Conservation (phyloP, 371 early-diverging fungal species). For the Apophysomyces trapeziformis region DNA sequence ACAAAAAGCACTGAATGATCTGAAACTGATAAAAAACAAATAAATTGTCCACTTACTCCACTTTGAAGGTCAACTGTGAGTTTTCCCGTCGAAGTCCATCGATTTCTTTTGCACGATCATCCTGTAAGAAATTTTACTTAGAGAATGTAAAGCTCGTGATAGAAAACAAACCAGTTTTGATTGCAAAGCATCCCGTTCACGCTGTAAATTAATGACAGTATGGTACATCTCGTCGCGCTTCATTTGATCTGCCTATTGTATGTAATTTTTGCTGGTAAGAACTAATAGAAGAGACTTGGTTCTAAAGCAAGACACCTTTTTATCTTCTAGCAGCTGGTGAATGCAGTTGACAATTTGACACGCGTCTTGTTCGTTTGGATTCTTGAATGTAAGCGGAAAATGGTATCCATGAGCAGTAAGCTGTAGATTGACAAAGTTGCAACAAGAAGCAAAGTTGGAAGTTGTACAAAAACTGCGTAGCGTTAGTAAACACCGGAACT, state of each 20-base stretch:
- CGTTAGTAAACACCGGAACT: background rate
- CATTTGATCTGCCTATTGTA: background rate
- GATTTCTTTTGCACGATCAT: constrained; percentile 17
- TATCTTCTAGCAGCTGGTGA: constrained; percentile 37
- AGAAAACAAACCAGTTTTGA: constrained; percentile 18
- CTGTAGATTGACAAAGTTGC: constrained; percentile 44
- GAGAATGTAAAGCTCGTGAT: background rate
- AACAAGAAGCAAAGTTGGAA: constrained; percentile 23
- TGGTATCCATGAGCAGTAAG: constrained; percentile 48
- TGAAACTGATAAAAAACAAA: background rate
- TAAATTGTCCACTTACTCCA: constrained; percentile 19
- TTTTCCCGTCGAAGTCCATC: constrained; percentile 16
- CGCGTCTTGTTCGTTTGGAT: constrained; percentile 29
- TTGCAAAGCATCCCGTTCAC: constrained; percentile 20
- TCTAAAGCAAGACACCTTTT: constrained; percentile 25
- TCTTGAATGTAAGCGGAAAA: constrained; percentile 42
- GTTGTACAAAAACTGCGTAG: constrained; percentile 18
- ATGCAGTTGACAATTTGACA: constrained; percentile 48
- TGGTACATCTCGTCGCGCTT: constrained; percentile 18
- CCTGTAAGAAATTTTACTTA: background rate
- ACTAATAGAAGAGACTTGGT: too few species aligned
- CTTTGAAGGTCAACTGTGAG: constrained; percentile 10
- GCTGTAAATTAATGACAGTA: constrained; percentile 14
- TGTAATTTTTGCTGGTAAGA: too few species aligned
- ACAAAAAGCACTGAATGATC: background rate